Evolutionary conservation across 1,284 basidiomycete species (phyloP).

Genomic region (Apiotrichum gracile): DNA sequence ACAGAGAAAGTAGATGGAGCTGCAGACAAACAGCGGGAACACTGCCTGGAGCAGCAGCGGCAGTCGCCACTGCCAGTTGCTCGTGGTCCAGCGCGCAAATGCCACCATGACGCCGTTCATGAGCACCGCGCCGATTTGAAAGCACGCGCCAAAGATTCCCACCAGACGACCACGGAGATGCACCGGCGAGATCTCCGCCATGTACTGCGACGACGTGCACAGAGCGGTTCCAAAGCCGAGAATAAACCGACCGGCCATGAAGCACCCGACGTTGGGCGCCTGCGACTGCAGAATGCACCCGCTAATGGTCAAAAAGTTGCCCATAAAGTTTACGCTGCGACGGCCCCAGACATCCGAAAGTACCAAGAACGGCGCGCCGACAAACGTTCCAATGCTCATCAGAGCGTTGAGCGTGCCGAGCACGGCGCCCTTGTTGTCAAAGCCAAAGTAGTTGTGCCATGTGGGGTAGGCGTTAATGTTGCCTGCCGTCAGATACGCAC

Average conservation of each 20-base stretch:
- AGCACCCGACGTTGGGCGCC: constrained; percentile 51
- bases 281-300: background rate
- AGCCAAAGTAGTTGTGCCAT: background rate
- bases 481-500: background rate
- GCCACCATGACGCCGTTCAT: constrained; percentile 56
- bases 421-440: background rate
- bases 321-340: background rate
- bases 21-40: background rate
- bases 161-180: constrained; percentile 54
- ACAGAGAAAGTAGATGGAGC: constrained; percentile 5
- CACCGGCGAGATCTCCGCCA: constrained; percentile 36
- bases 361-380: constrained; percentile 26
- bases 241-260: constrained; percentile 51
- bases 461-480: background rate
- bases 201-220: background rate
- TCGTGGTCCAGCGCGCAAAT: constrained; percentile 51
- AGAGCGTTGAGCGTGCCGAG: background rate
- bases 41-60: constrained; percentile 7
- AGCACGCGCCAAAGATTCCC: constrained; percentile 44
- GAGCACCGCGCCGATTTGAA: constrained; percentile 48
- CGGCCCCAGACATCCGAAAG: constrained; percentile 10
- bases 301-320: background rate
- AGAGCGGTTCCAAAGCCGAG: constrained; percentile 49
- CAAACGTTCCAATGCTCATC: background rate
- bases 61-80: constrained; percentile 17